Percentiles rank a stretch among this genome's conserved stretches.
phyloP scores from a whole-genome alignment of 345 rosid species.

The Hibiscus mutabilis region DNA sequence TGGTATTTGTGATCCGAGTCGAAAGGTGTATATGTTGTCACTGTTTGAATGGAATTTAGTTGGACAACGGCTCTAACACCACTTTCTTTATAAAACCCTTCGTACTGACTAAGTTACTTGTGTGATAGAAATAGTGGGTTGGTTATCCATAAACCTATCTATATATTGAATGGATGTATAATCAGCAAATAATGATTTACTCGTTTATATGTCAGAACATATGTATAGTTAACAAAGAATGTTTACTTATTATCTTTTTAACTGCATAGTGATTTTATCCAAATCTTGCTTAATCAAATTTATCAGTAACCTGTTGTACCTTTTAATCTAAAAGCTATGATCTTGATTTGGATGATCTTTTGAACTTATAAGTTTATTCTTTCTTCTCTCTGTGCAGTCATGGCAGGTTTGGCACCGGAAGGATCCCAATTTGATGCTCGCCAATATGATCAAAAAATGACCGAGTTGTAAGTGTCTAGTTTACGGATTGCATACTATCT shows the following conservation, averaged over 20 bases:
- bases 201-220: too few relatives aligned
- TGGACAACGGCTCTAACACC: background rate
- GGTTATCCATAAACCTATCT: too few relatives aligned
- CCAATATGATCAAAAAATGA: conserved; percentile 67
- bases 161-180: too few relatives aligned
- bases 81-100: background rate
- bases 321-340: background rate
- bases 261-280: conserved; percentile 1
- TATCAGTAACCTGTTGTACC: background rate
- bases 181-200: too few relatives aligned
- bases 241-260: background rate
- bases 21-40: background rate
- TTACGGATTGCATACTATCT: background rate
- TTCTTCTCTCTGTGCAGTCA: conserved; percentile 28
- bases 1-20: background rate
- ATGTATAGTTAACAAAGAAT: background rate
- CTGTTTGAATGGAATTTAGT: background rate
- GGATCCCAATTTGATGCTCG: conserved; percentile 70
- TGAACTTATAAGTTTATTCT: background rate
- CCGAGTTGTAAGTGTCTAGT: conserved; percentile 55
- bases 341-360: background rate
- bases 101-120: too few relatives aligned
- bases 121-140: too few relatives aligned
- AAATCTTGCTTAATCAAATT: background rate
- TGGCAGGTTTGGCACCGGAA: conserved; percentile 72